Evolutionary conservation across 2,329 filamentous ascomycete species (phyloP), one percentile per base, ranked within the genome.

Genomic region (Aspergillus cejpii): DNA sequence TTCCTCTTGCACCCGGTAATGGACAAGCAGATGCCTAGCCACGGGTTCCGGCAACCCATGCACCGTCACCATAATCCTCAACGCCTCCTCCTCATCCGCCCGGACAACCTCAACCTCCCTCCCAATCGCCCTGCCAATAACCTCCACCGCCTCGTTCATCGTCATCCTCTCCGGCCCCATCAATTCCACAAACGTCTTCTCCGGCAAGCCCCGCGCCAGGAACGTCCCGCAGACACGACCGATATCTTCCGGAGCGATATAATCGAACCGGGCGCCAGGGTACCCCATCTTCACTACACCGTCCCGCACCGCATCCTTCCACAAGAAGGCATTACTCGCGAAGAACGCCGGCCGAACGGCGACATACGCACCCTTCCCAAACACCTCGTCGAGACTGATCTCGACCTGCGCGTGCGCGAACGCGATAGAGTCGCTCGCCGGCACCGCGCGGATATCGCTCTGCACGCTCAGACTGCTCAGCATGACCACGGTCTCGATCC

Each of bases 401-500:
- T 78, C 74, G 10, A 72, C 67, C 41, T 67, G 63, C 1, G 69
- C 70, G 48, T 78, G 75, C 5, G 55, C 19, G 36, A 60, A 70
- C 1, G 67, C 48, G 17, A 76, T 69, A 14, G 64, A 19, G 0
- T 68, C 58, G 1, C n/a, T 42, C 1, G 59, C 55, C 1, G 48
- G 5, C 2, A 71, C 50, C 10, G 53, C 48, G 6, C 51, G 41
- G 5, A 59, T 20, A 14, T 67, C 62, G 1, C 50, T 55, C 2
- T 47, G 40, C 14, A 72, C 50, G 10, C 60, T 62, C 41, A 57
- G 61, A 58, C 68, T 74, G 61, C 69, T 73, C 15, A 76, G 59
- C n/a, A 77, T 65, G 11, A 74, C 69, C 5, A 75, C 64, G 26
- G 63, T 67, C 8, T 72, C 64, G 26, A 76, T 61, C 0, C 74